Base-by-base conservation (phyloP, 2,329 filamentous ascomycete species). In the Cladobotryum protrusum region DNA sequence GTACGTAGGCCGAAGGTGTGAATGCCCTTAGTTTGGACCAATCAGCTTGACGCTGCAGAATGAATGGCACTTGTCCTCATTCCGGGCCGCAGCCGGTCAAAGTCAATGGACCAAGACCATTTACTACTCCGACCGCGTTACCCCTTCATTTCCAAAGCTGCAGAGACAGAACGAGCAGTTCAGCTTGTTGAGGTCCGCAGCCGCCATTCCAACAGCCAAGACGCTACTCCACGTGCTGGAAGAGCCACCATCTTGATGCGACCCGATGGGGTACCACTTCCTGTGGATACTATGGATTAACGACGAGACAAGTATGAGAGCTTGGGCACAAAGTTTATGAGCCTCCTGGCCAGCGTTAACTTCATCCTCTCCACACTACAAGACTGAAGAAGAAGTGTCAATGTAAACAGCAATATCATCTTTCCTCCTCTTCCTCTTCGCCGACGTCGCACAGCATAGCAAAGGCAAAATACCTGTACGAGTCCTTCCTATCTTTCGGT, bases 381-480 rank as follows among this genome's bases (percentile, higher is more conserved):
- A n/a, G 6, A 37, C 14, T n/a, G 13, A 17, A 37, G 13, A 17
- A 37, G 35, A 37, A 13, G 17, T 37, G 35, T 2, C 7, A n/a
- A 37, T n/a, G n/a, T 37, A 3, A 37, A 13, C 35, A 37, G 5
- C 7, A 17, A n/a, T 37, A 6, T 5, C 17, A 37, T 37, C 4
- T 17, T 17, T 37, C 2, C 35, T 17, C 47, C 12, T 24, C 40
- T 42, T 49, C 40, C 32, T 49, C 24, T 33, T 43, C 40, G 47
- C 50, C 53, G 50, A 53, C 50, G 49, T 56, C 45, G 47, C 53
- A 55, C 53, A 32, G 40, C 50, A 52, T 52, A 36, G 40, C 52
- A 29, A 29, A 9, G 7, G 24, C 6, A 29, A 29, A 9, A 29
- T 9, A 9, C 11, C 6, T 29, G 24, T 29, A 9, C 24, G 7